Conservation (phyloP, 225 moss, liverwort and hornwort species). For the Neckera pumila region DNA sequence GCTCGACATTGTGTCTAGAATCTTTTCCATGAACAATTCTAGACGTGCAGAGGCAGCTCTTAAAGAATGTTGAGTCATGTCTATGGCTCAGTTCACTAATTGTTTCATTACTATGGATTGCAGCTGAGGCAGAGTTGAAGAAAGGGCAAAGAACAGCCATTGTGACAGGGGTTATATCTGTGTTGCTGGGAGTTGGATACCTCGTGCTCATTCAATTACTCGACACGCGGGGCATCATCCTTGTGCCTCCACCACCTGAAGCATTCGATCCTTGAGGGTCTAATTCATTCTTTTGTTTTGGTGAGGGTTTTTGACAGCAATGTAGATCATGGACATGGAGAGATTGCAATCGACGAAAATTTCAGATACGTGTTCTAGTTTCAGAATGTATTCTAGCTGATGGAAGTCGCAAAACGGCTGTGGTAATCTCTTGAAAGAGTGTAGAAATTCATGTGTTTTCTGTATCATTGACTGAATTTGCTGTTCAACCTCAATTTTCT, state of each 20-base stretch:
- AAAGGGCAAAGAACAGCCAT: slow-evolving; percentile 58
- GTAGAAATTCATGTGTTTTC: neutral
- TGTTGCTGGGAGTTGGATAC: slow-evolving; percentile 70
- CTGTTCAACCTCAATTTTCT: neutral
- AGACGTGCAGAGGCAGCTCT: neutral
- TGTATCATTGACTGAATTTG: neutral
- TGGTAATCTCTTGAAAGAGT: neutral
- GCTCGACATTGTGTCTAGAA: neutral
- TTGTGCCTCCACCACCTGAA: slow-evolving; percentile 75
- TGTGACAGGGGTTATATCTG: slow-evolving; percentile 60
- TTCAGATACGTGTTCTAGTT: neutral
- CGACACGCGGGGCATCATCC: slow-evolving; percentile 67
- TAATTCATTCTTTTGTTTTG: neutral
- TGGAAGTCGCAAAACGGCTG: neutral
- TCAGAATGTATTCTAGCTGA: neutral
- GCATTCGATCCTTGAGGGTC: slow-evolving; percentile 50
- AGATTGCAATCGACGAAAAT: neutral
- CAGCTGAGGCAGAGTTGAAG: slow-evolving; percentile 38
- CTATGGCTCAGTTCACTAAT: neutral
- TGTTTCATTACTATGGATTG: neutral
- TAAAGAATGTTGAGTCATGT: neutral
- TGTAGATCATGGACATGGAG: neutral
- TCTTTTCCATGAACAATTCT: neutral
- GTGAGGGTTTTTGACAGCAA: neutral
- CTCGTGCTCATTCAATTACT: slow-evolving; percentile 68